Conservation (phyloP, 495 filamentous ascomycete genomes). For the Neurospora sp. region DNA sequence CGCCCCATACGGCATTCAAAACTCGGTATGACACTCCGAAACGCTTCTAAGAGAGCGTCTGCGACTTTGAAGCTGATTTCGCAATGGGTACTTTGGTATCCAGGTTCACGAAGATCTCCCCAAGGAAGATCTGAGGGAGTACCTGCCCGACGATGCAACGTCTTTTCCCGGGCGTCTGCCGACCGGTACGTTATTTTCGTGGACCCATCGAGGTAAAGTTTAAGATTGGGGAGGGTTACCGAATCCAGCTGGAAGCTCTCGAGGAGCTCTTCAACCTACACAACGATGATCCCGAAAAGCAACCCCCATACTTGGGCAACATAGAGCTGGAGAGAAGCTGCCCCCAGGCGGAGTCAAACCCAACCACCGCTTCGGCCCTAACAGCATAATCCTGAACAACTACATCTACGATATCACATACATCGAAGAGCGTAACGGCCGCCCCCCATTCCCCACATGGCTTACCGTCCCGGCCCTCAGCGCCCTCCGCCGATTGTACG, state of each 20-base stretch:
- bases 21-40: too few species aligned
- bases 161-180: constrained; percentile 70
- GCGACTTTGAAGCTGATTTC: too few species aligned
- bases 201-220: constrained; percentile 77
- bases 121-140: too few species aligned
- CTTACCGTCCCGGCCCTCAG: neutral
- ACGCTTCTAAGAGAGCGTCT: too few species aligned
- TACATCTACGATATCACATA: neutral
- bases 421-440: neutral
- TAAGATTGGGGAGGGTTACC: constrained; percentile 78
- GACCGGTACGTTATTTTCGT: constrained; percentile 65
- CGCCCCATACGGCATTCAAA: too few species aligned
- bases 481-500: neutral
- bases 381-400: neutral
- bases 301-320: constrained; percentile 47
- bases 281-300: constrained; percentile 42
- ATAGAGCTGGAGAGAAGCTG: constrained; percentile 45
- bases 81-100: too few species aligned
- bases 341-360: constrained; percentile 43
- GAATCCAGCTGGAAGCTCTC: constrained; percentile 70
- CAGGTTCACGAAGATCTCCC: too few species aligned
- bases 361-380: neutral
- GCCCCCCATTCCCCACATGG: neutral
- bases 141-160: constrained; percentile 38
- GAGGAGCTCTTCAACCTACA: constrained; percentile 52